These are phyloP conservation scores for Pichia sp. DNA, from an alignment of 1,139 yeast genomes.

Conservation along the genomic window DNA sequence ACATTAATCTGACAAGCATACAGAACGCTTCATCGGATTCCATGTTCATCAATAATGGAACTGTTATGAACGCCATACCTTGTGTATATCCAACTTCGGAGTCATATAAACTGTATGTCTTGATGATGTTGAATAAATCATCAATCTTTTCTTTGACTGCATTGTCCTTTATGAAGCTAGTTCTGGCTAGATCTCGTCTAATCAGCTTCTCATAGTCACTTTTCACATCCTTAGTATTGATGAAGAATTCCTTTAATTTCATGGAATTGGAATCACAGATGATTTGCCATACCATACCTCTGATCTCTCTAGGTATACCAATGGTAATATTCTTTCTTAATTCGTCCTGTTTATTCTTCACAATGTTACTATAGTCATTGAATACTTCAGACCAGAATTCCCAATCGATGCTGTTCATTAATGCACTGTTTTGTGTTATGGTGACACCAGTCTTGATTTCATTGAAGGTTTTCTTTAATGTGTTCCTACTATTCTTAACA, in stretches of 20 bases:
- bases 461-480: constrained; percentile 62
- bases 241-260: constrained; percentile 66
- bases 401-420: constrained; percentile 60
- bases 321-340: constrained; percentile 59
- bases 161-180: constrained; percentile 67
- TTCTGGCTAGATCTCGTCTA: constrained; percentile 77
- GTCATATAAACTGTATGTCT: constrained; percentile 83
- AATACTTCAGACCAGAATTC: constrained; percentile 86
- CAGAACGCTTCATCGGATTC: constrained; percentile 85
- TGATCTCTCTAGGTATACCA: constrained; percentile 82
- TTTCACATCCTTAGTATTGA: constrained; percentile 47
- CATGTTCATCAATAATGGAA: constrained; percentile 81
- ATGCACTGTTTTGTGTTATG: constrained; percentile 28
- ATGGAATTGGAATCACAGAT: constrained; percentile 78
- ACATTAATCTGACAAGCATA: constrained; percentile 78
- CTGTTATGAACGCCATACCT: constrained; percentile 92
- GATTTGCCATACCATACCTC: constrained; percentile 93
- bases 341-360: constrained; percentile 56
- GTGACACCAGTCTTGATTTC: constrained; percentile 38
- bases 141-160: constrained; percentile 51
- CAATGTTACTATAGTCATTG: constrained; percentile 68
- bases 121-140: constrained; percentile 70
- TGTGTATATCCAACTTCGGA: constrained; percentile 97
- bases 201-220: constrained; percentile 77
- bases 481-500: constrained; percentile 49